Conservation (phyloP, 2,329 filamentous ascomycete species). For the Akanthomyces uredinophilus region DNA sequence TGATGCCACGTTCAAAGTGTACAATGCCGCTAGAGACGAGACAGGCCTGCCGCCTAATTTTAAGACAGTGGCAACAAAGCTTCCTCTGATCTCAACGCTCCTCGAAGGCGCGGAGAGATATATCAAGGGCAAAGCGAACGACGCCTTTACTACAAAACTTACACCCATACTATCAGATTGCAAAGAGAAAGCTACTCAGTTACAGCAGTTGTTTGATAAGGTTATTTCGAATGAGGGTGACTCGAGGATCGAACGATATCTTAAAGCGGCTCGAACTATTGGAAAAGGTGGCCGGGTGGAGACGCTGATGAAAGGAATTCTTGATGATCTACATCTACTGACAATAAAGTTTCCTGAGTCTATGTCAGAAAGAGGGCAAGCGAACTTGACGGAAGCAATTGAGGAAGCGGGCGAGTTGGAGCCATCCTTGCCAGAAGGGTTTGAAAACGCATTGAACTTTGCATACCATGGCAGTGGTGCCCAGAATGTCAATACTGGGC, state of each 20-base stretch:
- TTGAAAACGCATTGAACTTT: not conserved
- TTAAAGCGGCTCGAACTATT: slow-evolving; percentile 18
- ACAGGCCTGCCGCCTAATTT: too few species aligned
- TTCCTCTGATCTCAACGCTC: too few species aligned
- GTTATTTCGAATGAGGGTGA: slow-evolving; percentile 19
- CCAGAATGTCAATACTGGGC: not conserved
- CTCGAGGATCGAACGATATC: slow-evolving; percentile 18
- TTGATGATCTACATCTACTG: slow-evolving; percentile 24
- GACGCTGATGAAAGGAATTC: slow-evolving; percentile 24
- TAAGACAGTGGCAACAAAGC: too few species aligned
- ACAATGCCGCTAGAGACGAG: too few species aligned
- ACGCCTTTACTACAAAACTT: too few species aligned
- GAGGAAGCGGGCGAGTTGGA: not conserved
- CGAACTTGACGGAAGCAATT: not conserved
- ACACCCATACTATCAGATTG: too few species aligned
- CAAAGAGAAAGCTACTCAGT: not conserved
- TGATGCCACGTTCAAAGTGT: too few species aligned
- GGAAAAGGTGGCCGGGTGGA: slow-evolving; percentile 23
- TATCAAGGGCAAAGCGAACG: too few species aligned
- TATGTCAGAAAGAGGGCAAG: slow-evolving; percentile 13
- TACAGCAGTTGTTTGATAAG: slow-evolving; percentile 19
- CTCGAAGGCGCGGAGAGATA: too few species aligned
- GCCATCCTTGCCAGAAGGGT: not conserved
- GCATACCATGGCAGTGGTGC: not conserved
- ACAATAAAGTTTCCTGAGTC: slow-evolving; percentile 9